Percentiles rank a stretch among this genome's conserved stretches.
Conservation (phyloP, 2,329 filamentous ascomycete species). For the Alternaria conjuncta region DNA sequence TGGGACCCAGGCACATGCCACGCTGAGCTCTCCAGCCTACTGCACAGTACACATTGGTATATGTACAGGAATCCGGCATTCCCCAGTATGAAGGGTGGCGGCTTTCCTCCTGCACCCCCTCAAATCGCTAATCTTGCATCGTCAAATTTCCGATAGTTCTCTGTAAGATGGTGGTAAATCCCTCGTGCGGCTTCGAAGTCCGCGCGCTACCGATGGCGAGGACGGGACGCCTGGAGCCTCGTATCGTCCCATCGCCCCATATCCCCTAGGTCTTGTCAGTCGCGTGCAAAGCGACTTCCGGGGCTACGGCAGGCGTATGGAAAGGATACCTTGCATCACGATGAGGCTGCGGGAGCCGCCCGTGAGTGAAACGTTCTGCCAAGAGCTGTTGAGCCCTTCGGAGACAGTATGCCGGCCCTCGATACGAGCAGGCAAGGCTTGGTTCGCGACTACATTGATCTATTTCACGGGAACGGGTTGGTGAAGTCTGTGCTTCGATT, state of each 20-base stretch:
- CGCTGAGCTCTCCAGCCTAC: conserved; percentile 56
- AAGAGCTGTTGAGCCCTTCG: conserved; percentile 52
- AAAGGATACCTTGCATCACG: conserved; percentile 37
- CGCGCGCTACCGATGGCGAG: conserved; percentile 39
- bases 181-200: conserved; percentile 19
- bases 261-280: conserved; percentile 33
- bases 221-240: conserved; percentile 41
- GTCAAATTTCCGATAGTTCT: conserved; percentile 59
- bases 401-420: conserved; percentile 61
- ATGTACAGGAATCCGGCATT: conserved; percentile 54
- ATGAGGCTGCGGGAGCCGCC: conserved; percentile 36
- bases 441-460: conserved; percentile 58
- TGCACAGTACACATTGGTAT: conserved; percentile 61
- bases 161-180: conserved; percentile 51
- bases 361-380: conserved; percentile 34
- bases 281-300: too few species aligned
- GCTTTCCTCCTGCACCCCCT: conserved; percentile 59
- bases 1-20: background rate
- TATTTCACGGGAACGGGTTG: conserved; percentile 54
- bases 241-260: conserved; percentile 39
- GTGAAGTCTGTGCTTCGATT: conserved; percentile 59
- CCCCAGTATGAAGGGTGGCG: conserved; percentile 65
- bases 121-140: conserved; percentile 60
- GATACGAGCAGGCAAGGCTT: conserved; percentile 55
- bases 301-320: conserved; percentile 23